Evolutionary conservation across 305 asterid genomes (phyloP).

Genomic region (Ruellia speciosa): DNA sequence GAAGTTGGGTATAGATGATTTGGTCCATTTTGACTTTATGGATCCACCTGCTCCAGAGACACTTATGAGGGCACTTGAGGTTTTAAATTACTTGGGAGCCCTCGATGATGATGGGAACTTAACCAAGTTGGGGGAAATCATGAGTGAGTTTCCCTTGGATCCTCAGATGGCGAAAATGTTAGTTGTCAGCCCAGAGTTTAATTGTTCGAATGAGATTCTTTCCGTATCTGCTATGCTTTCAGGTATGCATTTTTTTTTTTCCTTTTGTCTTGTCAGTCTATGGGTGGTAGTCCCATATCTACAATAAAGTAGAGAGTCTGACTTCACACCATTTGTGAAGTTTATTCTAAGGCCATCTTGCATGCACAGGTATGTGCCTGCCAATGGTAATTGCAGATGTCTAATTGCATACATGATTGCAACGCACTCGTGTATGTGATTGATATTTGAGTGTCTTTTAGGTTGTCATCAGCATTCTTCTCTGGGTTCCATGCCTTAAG

Average conservation of each 20-base stretch:
- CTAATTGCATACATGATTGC: conserved; percentile 36
- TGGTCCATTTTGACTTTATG: conserved; percentile 95
- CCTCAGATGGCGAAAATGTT: conserved; percentile 98
- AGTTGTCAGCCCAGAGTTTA: conserved; percentile 81
- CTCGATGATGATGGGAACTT: conserved; percentile 93
- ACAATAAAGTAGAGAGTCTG: conserved; percentile 26
- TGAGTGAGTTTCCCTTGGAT: conserved; percentile 94
- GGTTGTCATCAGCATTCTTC: conserved; percentile 95
- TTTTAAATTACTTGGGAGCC: conserved; percentile 85
- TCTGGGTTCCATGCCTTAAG: conserved; percentile 79
- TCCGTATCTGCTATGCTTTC: conserved; percentile 97
- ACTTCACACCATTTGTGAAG: conserved; percentile 33
- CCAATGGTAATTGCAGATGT: conserved; percentile 34
- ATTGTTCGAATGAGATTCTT: conserved; percentile 90
- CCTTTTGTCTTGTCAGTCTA: background rate
- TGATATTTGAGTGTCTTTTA: conserved; percentile 51
- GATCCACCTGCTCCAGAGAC: conserved; percentile 99
- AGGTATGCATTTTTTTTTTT: conserved; percentile 39
- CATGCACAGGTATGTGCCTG: conserved; percentile 37
- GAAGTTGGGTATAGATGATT: conserved; percentile 82
- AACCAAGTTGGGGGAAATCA: conserved; percentile 79
- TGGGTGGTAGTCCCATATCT: conserved; percentile 24
- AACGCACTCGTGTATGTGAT: conserved; percentile 39
- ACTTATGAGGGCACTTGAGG: conserved; percentile 89
- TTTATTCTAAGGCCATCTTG: conserved; percentile 28